A percentile compares a stretch with the other conserved stretches of the same genome.
phyloP scores from a whole-genome alignment of 495 filamentous ascomycete genomes.

The Aspergillus homomorphus region DNA sequence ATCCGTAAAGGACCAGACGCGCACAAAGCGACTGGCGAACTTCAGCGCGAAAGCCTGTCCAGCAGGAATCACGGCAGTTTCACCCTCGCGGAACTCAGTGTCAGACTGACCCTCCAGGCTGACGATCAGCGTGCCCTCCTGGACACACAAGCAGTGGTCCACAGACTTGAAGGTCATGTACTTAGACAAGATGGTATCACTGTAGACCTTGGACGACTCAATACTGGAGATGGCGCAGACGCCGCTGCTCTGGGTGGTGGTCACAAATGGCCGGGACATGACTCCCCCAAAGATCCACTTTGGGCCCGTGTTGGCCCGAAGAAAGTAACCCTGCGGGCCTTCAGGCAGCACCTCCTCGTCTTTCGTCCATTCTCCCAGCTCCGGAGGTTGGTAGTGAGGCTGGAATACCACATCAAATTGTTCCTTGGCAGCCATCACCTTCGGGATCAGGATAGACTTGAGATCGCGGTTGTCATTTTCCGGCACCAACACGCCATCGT shows the following conservation, averaged over 20 bases:
- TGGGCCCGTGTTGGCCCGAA: conserved; percentile 41
- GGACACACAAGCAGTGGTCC: conserved; percentile 39
- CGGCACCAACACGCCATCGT: conserved; percentile 48
- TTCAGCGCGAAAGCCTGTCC: conserved; percentile 37
- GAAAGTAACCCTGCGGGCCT: conserved; percentile 35
- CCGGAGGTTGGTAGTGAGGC: conserved; percentile 38
- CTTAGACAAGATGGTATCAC: conserved; percentile 28
- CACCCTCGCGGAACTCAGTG: conserved; percentile 33
- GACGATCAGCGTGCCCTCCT: conserved; percentile 40
- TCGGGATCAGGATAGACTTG: conserved; percentile 43
- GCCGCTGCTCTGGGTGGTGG: conserved; percentile 39
- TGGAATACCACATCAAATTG: conserved; percentile 49
- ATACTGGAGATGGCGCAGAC: conserved; percentile 48
- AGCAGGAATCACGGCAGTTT: conserved; percentile 43
- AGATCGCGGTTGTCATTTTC: conserved; percentile 42
- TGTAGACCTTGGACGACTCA: conserved; percentile 36
- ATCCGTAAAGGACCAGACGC: conserved; percentile 41
- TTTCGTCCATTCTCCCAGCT: conserved; percentile 38
- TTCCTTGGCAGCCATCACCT: conserved; percentile 48
- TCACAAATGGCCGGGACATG: conserved; percentile 43
- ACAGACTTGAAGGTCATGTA: conserved; percentile 36
- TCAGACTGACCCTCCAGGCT: conserved; percentile 28
- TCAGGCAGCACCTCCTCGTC: conserved; percentile 42
- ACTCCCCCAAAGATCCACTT: conserved; percentile 43
- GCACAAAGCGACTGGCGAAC: conserved; percentile 40